Conservation (phyloP, 2,329 filamentous ascomycete species). For the Raffaelea ambrosiae region DNA sequence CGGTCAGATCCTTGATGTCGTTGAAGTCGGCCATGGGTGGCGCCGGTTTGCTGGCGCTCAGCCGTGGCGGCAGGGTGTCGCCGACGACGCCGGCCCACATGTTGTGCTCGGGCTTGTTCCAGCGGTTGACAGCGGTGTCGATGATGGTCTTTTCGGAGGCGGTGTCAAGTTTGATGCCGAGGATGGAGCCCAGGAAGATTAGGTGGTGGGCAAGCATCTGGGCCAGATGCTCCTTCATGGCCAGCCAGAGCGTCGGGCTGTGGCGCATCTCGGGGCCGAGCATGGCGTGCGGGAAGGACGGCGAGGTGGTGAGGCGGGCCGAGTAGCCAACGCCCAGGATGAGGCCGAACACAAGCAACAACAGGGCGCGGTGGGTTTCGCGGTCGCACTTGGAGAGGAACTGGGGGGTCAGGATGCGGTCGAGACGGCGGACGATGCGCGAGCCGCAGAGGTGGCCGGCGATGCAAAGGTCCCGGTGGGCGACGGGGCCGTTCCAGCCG, state of each 20-base stretch:
- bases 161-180: constrained; percentile 22
- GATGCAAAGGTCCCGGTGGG: constrained; percentile 13
- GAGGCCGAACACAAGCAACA: constrained; percentile 20
- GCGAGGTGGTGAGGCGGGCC: constrained; percentile 12
- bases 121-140: constrained; percentile 18
- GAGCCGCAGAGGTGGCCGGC: constrained; percentile 18
- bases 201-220: constrained; percentile 23
- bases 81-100: constrained; percentile 16
- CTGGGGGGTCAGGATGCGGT: constrained; percentile 21
- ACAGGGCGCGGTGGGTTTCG: constrained; percentile 18
- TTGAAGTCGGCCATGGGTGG: not conserved
- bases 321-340: constrained; percentile 21
- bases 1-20: not conserved
- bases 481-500: constrained; percentile 13
- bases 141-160: constrained; percentile 20
- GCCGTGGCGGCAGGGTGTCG: not conserved
- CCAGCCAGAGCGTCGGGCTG: constrained; percentile 23
- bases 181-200: constrained; percentile 19
- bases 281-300: constrained; percentile 14
- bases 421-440: constrained; percentile 20
- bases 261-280: constrained; percentile 17
- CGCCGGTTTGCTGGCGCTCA: not conserved
- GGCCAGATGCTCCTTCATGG: constrained; percentile 23
- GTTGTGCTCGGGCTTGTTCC: constrained; percentile 21
- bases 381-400: constrained; percentile 16